Conservation (phyloP, 2,329 filamentous ascomycete genomes). For the Davidsoniella eucalypti region DNA sequence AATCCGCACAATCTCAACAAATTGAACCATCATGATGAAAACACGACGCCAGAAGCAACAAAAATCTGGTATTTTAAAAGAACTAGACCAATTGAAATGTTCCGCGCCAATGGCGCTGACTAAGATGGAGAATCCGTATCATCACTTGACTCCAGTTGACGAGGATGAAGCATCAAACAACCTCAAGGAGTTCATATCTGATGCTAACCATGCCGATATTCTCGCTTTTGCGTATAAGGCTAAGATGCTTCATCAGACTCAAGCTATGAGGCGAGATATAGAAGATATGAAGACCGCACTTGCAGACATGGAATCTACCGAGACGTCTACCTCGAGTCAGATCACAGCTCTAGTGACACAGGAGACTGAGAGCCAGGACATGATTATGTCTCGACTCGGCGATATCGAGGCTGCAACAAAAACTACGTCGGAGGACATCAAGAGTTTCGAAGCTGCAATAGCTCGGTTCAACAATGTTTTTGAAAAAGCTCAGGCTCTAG, state of each 20-base stretch:
- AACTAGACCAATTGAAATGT: no score
- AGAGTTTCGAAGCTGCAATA: conserved; percentile 7
- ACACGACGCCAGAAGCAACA: no score
- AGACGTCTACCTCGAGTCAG: conserved; percentile 7
- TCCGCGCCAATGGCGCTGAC: neutral
- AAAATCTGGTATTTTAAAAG: no score
- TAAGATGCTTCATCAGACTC: conserved; percentile 8
- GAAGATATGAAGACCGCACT: conserved; percentile 8
- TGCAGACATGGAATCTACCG: conserved; percentile 7
- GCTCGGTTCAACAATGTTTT: conserved; percentile 1
- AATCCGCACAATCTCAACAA: no score
- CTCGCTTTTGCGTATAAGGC: conserved; percentile 11
- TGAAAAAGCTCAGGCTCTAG: conserved; percentile 6
- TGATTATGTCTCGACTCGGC: conserved; percentile 4
- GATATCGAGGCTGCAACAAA: conserved; percentile 2
- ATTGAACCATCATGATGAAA: no score
- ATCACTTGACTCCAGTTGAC: neutral
- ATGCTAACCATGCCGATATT: conserved; percentile 5
- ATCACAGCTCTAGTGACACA: conserved; percentile 4
- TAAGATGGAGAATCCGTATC: neutral
- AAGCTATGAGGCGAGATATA: conserved; percentile 1
- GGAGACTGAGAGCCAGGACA: conserved; percentile 1
- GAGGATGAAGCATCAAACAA: neutral
- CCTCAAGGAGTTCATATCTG: conserved; percentile 5
- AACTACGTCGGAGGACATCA: conserved; percentile 1